Base-by-base conservation (phyloP, 2,329 filamentous ascomycete species). In the Daldinia sp. region DNA sequence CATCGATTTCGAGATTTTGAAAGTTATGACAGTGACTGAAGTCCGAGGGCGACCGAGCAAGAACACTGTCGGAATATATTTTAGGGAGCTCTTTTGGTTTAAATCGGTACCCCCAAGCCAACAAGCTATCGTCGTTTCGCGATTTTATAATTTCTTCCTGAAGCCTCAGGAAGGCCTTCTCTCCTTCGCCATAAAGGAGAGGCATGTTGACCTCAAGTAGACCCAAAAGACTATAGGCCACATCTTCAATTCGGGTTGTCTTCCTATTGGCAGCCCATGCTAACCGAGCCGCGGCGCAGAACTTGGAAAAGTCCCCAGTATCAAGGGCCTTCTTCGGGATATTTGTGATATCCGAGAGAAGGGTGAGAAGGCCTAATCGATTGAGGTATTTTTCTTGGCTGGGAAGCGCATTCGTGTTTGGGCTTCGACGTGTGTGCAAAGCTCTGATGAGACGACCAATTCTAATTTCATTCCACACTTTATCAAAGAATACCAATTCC, bases 131-230 rank as follows among this genome's bases (percentile, higher is more conserved):
- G 10, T 68, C 65, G 20, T 65, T 46, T n/a, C 61, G 57, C 28
- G 65, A 63, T 20, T 67, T 68, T 26, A 68, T 60, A 4, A 68
- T 55, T 20, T 68, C 65, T 48, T 68, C 65, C 28, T 68, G 65
- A 13, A 68, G 60, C 1, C 65, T 55, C 15, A 30, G 13, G 13
- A 68, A 68, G 2, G 65, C 65, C 37, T 60, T 68, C 1, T 55
- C 12, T 3, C 67, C 63, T 50, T 73, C 69, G 13, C 67, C 69
- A 13, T 73, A 70, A 6, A 72, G 53, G 0, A 72, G 53, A 18
- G 71, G 67, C 67, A 73, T 73, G n/a, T 67, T 68, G 4, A 73
- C 67, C 30, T 63, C 60, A 6, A 73, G 33, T 18, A 73, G 54
- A 46, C 65, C 63, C 39, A 73, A 44, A 20, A 72, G 60, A 39